Percentiles rank a stretch among this genome's conserved stretches.
Evolutionary conservation across 1,284 basidiomycete species (phyloP).

Genomic region (Flammula alnicola): DNA sequence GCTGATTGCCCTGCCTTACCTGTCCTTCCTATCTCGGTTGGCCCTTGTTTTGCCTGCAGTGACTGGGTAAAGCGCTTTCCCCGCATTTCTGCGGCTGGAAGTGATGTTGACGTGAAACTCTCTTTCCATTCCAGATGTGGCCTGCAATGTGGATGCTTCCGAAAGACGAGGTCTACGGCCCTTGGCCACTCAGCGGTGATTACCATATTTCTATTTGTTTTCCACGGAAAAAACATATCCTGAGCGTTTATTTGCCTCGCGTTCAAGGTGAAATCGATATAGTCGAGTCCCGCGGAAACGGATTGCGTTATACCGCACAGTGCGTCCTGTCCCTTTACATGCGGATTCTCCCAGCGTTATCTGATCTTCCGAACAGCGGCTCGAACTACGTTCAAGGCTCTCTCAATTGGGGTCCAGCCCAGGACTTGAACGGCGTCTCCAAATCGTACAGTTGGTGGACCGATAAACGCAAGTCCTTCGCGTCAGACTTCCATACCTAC

Average conservation of each 20-base stretch:
- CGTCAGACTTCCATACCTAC: slow-evolving; percentile 73
- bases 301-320: slow-evolving; percentile 59
- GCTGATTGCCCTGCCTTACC: slow-evolving; percentile 11
- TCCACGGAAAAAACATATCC: too few relatives aligned
- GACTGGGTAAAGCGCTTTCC: slow-evolving; percentile 40
- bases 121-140: too few relatives aligned
- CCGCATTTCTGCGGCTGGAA: too few relatives aligned
- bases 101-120: too few relatives aligned
- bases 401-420: slow-evolving; percentile 79
- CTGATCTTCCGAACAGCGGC: slow-evolving; percentile 45
- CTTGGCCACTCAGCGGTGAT: slow-evolving; percentile 69
- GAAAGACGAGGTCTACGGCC: slow-evolving; percentile 67
- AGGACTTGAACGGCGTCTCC: slow-evolving; percentile 55
- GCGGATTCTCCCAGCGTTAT: background rate
- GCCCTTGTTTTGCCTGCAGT: slow-evolving; percentile 21
- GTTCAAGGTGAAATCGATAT: slow-evolving; percentile 72
- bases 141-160: slow-evolving; percentile 88
- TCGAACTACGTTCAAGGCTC: slow-evolving; percentile 74
- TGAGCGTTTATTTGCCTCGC: background rate
- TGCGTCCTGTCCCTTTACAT: slow-evolving; percentile 22
- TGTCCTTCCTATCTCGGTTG: slow-evolving; percentile 3
- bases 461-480: slow-evolving; percentile 66
- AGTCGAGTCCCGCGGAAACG: slow-evolving; percentile 74
- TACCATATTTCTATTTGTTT: background rate
- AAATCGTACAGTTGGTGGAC: slow-evolving; percentile 73